Base-by-base conservation (phyloP, 768 basidiomycete species). In the Amanita brunnescens region DNA sequence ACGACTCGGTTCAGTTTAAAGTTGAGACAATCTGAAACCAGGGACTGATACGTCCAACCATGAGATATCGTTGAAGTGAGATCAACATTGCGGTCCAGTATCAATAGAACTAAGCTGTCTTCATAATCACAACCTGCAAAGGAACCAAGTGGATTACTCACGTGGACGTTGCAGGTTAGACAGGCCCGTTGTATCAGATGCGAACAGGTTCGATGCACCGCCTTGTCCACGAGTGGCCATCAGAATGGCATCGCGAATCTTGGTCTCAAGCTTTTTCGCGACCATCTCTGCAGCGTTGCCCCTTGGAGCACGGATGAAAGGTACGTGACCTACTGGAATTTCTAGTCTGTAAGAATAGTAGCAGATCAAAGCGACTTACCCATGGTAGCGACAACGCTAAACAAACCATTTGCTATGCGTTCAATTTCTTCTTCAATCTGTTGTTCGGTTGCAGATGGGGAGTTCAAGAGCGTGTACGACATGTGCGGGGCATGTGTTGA, bases 271-370 rank as follows among this genome's bases (percentile, higher is more conserved):
- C 64, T 91, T 96, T 69, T 92, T 87, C 7, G 94, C 94, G n/a
- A 98, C 84, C 94, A 97, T 96, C 67, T 99, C 96, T 16, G 94
- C 96, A 4, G 96, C 96, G 66, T 98, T 97, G 1, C 95, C 95
- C 65, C 86, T 74, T 18, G 96, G 96, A 52, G 89, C 85, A 29
- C 96, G 85, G 53, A 99, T 97, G 62, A 93, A 87, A 8, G 96
- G 96, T 18, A 95, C 87, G 58, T 91, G 87, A 1, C 89, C 92
- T 92, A 50, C 45, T 29, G 46, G 9, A 5, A 44, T 45, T 46
- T 34, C 53, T 53, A 3, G 51, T 51, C 18, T 52, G 34, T 12
- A 46, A n/a, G 43, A 7, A 1, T n/a, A 32, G 23, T 29, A 14
- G 51, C 8, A 47, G 2, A 24, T 37, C 16, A 29, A 18, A 33